Conservation (phyloP, 768 basidiomycete genomes). For the Termitomyces sp. region DNA sequence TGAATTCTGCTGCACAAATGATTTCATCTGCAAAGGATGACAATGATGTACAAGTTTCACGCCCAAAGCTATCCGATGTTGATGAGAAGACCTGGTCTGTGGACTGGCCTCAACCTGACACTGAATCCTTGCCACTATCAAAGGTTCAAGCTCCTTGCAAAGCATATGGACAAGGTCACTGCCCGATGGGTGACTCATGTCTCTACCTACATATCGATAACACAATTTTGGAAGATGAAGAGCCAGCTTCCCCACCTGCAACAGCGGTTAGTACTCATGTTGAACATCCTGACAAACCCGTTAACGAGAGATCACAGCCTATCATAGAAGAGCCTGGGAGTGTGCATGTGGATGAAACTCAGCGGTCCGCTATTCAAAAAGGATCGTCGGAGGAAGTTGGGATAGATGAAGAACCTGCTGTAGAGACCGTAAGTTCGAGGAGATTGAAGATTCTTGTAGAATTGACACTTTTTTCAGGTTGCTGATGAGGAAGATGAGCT, state of each 20-base stretch:
- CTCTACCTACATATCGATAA: slow-evolving; percentile 21
- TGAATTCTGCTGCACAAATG: neutral
- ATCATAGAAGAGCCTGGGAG: neutral
- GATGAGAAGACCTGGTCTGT: slow-evolving; percentile 14
- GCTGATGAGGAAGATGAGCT: neutral
- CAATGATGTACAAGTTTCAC: neutral
- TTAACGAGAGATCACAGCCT: neutral
- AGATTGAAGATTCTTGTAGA: neutral
- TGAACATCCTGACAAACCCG: neutral
- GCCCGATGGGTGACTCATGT: slow-evolving; percentile 23
- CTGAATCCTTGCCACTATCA: neutral
- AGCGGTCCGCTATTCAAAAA: neutral
- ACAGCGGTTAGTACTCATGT: neutral
- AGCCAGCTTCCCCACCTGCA: neutral
- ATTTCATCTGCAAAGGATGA: neutral
- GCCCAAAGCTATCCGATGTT: neutral
- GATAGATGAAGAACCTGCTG: neutral
- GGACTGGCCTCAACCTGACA: slow-evolving; percentile 13
- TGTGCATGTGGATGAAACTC: neutral
- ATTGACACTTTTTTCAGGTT: neutral
- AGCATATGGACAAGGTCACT: slow-evolving; percentile 29
- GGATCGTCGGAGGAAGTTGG: neutral
- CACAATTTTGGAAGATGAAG: slow-evolving; percentile 5
- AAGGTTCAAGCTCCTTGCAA: slow-evolving; percentile 25
- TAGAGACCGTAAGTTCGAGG: neutral